Base-by-base conservation (phyloP, 148 eudicot genomes). In the Linanthus parryae region DNA sequence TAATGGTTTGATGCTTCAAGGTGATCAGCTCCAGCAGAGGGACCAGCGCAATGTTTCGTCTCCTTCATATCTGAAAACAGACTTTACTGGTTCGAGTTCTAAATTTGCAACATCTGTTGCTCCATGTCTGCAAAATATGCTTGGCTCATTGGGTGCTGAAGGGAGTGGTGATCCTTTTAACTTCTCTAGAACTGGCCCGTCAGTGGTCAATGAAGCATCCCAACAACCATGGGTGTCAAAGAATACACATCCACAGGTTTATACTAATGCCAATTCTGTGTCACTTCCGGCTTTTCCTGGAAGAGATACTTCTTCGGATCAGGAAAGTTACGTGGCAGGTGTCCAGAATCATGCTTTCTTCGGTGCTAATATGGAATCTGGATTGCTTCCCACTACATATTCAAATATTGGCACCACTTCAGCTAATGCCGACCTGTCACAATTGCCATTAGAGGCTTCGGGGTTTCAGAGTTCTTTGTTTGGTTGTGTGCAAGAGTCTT, bases 351-450 rank as follows among this genome's bases (percentile, higher is more conserved):
- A 77, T 20, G 64, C 73, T 36, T 55, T 75, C 24, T 84, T 74
- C 59, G 82, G 89, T 57, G 71, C 77, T 47, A 86, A 65, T 70
- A 73, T 69, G 21, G 99, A 84, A 70, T 75, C 94, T 56, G 96
- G 90, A 34, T 64, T 82, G 48, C 76, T 92, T 13, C 96, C 99
- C 29, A 68, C 85, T 63, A 80, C 96, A 26, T 73, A 81, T 74
- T 77, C 99, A 14, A 72, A 22, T 64, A 57, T 71, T 30, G 71
- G 61, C 31, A 57, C 68, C 47, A 45, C 82, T 41, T 67, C 83
- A 41, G 64, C 62, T 37, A 77, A 81, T 62, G 68, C 75, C 24
- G 86, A 81, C 57, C 40, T 87, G 44, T 69, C 81, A 57, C 79
- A 95, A 5, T 53, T 85, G 70, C 78, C 80, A 26, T 60, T 82